Conservation (phyloP, 2,329 filamentous ascomycete genomes). For the Tricladium varicosporioides region DNA sequence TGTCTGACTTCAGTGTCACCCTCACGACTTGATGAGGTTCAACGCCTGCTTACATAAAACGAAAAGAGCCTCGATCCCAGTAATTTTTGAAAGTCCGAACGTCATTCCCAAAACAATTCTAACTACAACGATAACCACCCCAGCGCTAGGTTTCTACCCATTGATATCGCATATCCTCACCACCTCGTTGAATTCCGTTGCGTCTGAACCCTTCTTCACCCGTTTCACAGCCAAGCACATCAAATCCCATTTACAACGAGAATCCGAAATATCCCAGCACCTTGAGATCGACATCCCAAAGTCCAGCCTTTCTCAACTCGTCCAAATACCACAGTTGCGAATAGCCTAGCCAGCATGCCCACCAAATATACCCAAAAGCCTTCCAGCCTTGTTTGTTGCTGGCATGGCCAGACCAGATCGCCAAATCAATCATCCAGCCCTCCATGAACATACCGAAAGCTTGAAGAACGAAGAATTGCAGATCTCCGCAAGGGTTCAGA, state of each 20-base stretch:
- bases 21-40: too few relatives aligned
- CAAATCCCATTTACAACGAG: background rate
- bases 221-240: too few relatives aligned
- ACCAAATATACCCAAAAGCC: background rate
- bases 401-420: background rate
- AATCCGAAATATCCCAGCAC: background rate
- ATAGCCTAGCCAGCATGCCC: background rate
- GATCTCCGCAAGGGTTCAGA: background rate
- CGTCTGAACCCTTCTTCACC: too few relatives aligned
- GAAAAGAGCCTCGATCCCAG: too few relatives aligned
- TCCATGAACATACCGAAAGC: background rate
- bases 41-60: too few relatives aligned
- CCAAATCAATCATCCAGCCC: background rate
- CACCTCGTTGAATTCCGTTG: too few relatives aligned
- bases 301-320: background rate
- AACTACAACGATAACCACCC: too few relatives aligned
- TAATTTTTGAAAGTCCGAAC: too few relatives aligned
- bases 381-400: background rate
- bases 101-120: too few relatives aligned
- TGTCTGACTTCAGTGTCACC: too few relatives aligned
- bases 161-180: too few relatives aligned
- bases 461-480: conserved; percentile 2
- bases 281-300: conserved; percentile 1
- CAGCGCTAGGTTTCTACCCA: too few relatives aligned
- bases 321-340: background rate